Conservation (phyloP, 768 basidiomycete species). For the Tylopilus rubrobrunneus region DNA sequence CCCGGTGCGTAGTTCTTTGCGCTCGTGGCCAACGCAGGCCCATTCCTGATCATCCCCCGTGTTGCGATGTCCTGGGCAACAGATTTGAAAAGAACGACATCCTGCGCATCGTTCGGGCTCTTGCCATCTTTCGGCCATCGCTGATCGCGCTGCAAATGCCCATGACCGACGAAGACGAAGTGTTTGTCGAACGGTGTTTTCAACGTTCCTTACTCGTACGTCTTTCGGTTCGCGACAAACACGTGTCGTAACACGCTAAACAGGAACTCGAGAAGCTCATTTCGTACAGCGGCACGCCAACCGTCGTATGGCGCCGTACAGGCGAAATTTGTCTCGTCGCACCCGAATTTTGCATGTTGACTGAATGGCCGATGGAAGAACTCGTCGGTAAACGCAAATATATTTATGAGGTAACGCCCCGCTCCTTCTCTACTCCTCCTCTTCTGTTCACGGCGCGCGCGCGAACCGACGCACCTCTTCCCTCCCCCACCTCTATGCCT, state of each 20-base stretch:
- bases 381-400: constrained; percentile 57
- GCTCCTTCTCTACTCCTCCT: constrained; percentile 8
- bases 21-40: constrained; percentile 39
- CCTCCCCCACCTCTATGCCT: neutral
- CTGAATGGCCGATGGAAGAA: constrained; percentile 86
- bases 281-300: constrained; percentile 94
- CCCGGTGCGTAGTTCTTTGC: constrained; percentile 55
- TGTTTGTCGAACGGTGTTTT: constrained; percentile 94
- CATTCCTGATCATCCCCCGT: constrained; percentile 32
- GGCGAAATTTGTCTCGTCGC: constrained; percentile 98
- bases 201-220: constrained; percentile 86
- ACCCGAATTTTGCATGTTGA: constrained; percentile 93
- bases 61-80: constrained; percentile 27
- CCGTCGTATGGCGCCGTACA: constrained; percentile 95
- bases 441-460: constrained; percentile 15
- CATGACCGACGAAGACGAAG: constrained; percentile 90
- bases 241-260: constrained; percentile 1
- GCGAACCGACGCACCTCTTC: constrained; percentile 6
- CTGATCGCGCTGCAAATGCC: constrained; percentile 98
- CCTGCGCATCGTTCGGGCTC: constrained; percentile 86
- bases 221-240: neutral
- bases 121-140: constrained; percentile 95
- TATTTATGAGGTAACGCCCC: constrained; percentile 33
- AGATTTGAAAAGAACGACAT: constrained; percentile 98
- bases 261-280: constrained; percentile 97